Evolutionary conservation across 768 basidiomycete species (phyloP).

Genomic region (Xanthoconium purpureum): DNA sequence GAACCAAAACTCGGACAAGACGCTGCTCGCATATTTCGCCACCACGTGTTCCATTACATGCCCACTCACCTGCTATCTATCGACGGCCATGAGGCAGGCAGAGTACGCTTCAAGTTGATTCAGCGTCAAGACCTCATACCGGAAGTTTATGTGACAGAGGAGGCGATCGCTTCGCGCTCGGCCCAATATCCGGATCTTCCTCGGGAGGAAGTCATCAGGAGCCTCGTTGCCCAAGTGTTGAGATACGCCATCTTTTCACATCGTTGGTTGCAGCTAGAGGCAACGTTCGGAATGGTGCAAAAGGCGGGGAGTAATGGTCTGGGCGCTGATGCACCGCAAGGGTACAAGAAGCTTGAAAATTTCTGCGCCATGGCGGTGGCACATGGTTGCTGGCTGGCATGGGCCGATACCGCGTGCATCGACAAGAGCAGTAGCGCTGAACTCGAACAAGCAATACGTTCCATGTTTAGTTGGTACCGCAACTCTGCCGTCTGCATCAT

Average conservation of each 20-base stretch:
- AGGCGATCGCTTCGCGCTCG: neutral
- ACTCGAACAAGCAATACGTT: constrained; percentile 8
- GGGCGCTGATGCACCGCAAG: neutral
- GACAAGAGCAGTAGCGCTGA: constrained; percentile 6
- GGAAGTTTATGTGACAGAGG: neutral
- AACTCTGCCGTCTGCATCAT: neutral
- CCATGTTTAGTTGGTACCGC: constrained; percentile 10
- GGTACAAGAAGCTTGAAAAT: neutral
- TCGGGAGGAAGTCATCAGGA: neutral
- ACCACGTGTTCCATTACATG: neutral
- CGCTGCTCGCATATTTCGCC: neutral
- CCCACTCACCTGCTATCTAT: neutral
- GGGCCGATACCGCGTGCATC: constrained; percentile 35
- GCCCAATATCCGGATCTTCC: neutral
- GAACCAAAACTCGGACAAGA: neutral
- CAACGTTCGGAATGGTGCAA: neutral
- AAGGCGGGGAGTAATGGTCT: neutral
- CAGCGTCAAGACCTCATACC: neutral
- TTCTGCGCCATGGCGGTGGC: neutral
- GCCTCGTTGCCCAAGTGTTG: neutral
- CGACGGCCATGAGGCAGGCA: neutral
- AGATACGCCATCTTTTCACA: constrained; percentile 2
- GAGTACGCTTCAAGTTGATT: neutral
- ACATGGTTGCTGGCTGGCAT: constrained; percentile 6
- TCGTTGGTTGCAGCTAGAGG: neutral